Conservation (phyloP, 1,284 basidiomycete genomes). For the Mycena sp. region DNA sequence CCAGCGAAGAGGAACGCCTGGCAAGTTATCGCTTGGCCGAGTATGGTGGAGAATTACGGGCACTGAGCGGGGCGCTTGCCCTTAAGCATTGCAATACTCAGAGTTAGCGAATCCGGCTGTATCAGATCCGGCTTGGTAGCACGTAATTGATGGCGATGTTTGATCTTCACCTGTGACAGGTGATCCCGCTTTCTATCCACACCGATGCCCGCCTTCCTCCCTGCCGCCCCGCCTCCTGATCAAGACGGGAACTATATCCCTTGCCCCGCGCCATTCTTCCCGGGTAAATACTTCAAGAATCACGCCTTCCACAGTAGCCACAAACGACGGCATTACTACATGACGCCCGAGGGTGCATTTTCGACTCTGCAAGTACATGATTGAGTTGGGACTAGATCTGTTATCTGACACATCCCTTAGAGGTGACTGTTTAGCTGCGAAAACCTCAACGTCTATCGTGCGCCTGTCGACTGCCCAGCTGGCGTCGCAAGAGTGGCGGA, state of each 20-base stretch:
- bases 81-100: too few species aligned
- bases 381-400: too few species aligned
- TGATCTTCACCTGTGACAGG: too few species aligned
- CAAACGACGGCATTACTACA: neutral
- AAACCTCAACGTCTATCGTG: neutral
- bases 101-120: too few species aligned
- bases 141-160: too few species aligned
- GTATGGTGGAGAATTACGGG: too few species aligned
- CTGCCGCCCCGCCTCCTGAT: neutral
- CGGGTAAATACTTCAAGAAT: slow-evolving; percentile 3
- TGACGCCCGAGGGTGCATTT: neutral
- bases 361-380: neutral
- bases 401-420: neutral
- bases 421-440: neutral
- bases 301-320: slow-evolving; percentile 11
- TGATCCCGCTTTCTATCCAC: neutral
- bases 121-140: too few species aligned
- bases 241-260: neutral
- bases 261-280: neutral
- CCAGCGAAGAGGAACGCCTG: too few species aligned
- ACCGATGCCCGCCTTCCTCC: neutral
- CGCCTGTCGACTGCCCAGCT: neutral
- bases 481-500: neutral
- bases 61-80: too few species aligned
- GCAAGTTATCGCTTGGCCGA: too few species aligned